phyloP scores from a whole-genome alignment of 2,329 filamentous ascomycete species.

The Diaporthe helianthi region DNA sequence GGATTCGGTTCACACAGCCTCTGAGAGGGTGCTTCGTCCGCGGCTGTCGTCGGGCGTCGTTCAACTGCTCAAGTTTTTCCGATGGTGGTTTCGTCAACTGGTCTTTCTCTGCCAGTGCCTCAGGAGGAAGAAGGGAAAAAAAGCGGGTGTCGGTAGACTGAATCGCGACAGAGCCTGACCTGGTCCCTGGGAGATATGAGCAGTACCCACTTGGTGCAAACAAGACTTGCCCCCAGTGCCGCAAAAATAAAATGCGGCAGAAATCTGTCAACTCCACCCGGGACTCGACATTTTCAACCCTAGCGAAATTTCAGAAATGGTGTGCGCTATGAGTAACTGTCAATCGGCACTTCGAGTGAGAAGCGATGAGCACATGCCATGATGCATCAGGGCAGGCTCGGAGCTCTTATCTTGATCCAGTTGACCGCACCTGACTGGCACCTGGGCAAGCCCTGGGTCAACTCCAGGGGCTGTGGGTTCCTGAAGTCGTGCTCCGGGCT shows the following conservation, averaged over 20 bases:
- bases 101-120: neutral
- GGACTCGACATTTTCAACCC: neutral
- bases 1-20: neutral
- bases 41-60: neutral
- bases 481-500: no score
- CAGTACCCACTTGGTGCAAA: neutral
- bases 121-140: neutral
- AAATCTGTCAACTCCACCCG: neutral
- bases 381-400: neutral
- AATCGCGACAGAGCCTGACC: conserved; percentile 14
- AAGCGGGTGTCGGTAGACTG: conserved; percentile 9
- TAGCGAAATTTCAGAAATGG: neutral
- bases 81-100: neutral
- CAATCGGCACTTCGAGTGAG: neutral
- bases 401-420: conserved; percentile 14
- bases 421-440: conserved; percentile 7
- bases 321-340: no score
- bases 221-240: neutral
- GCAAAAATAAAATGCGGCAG: neutral
- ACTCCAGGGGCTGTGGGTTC: conserved; percentile 11
- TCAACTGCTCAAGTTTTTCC: no score
- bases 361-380: neutral
- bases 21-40: neutral
- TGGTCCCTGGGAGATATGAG: conserved; percentile 1
- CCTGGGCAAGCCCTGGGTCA: neutral